A percentile compares a stretch with the other conserved stretches of the same genome.
Evolutionary conservation across 352 stramenopile species (phyloP).

Genomic region (Pythium dissimile): DNA sequence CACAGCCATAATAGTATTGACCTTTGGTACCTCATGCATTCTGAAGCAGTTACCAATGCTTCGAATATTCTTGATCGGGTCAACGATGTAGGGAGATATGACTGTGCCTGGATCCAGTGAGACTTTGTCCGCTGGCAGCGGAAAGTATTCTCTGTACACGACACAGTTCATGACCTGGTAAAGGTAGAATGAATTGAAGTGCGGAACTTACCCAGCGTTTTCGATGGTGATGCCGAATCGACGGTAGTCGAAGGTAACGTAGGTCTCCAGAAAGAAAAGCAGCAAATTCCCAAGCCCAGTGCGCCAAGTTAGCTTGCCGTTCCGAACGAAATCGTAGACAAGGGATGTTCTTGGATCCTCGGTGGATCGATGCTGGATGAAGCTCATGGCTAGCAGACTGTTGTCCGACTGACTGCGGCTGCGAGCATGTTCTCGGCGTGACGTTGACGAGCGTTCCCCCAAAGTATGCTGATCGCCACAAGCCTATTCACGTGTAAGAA

Average conservation of each 20-base stretch:
- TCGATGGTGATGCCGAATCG: constrained; percentile 73
- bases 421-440: neutral
- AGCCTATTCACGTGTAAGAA: constrained; percentile 28
- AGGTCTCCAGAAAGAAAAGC: constrained; percentile 80
- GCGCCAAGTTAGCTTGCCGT: constrained; percentile 57
- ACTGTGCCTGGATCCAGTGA: constrained; percentile 29
- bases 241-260: constrained; percentile 83
- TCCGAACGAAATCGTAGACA: constrained; percentile 67
- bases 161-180: too few relatives aligned
- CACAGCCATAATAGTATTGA: neutral
- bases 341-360: constrained; percentile 21
- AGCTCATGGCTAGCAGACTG: neutral
- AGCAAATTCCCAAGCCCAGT: constrained; percentile 70
- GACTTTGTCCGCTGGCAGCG: constrained; percentile 48
- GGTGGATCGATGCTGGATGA: neutral
- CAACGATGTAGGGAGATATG: constrained; percentile 62
- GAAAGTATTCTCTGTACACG: constrained; percentile 78
- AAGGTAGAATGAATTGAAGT: too few relatives aligned
- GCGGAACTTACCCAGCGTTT: constrained; percentile 50
- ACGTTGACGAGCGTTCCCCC: constrained; percentile 8
- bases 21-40: constrained; percentile 61
- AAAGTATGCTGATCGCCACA: constrained; percentile 70
- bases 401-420: constrained; percentile 31
- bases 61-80: constrained; percentile 63
- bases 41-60: constrained; percentile 82